Conservation (phyloP, 208 protist genomes). For the Leishmania guyanensis region DNA sequence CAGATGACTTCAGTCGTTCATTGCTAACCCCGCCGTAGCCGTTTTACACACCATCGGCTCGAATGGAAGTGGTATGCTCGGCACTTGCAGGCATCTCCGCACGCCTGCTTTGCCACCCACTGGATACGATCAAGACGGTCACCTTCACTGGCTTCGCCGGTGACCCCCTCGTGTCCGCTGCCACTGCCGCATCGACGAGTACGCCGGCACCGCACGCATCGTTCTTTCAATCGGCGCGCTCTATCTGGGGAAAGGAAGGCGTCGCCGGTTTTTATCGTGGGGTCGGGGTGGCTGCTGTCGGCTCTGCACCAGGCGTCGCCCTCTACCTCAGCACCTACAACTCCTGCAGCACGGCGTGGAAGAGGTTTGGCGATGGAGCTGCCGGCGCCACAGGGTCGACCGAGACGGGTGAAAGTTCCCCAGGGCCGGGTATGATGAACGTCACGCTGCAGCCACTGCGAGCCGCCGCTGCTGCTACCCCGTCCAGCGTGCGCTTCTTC, state of each 20-base stretch:
- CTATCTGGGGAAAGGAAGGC: slow-evolving; percentile 64
- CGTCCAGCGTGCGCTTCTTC: slow-evolving; percentile 52
- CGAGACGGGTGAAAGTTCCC: background rate
- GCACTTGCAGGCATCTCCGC: slow-evolving; percentile 62
- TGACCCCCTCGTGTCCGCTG: slow-evolving; percentile 6
- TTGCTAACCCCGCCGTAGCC: background rate
- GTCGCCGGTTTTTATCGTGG: slow-evolving; percentile 82
- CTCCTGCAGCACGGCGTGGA: slow-evolving; percentile 32
- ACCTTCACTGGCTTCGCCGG: slow-evolving; percentile 73
- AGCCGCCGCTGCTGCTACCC: slow-evolving; percentile 7
- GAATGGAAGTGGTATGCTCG: slow-evolving; percentile 61
- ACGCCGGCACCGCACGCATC: background rate
- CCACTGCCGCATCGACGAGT: background rate
- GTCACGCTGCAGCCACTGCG: slow-evolving; percentile 1
- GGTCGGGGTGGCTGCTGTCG: slow-evolving; percentile 68
- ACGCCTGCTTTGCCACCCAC: slow-evolving; percentile 71
- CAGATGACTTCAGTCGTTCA: background rate
- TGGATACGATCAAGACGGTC: slow-evolving; percentile 88
- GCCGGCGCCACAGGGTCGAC: background rate
- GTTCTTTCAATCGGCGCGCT: slow-evolving; percentile 22
- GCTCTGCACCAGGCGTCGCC: slow-evolving; percentile 73
- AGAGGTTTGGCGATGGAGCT: slow-evolving; percentile 15
- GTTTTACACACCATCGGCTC: background rate
- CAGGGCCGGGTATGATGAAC: background rate
- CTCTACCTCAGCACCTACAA: slow-evolving; percentile 84